Base-by-base conservation (phyloP, 306 rosid genomes). In the Leucaena leucocephala region DNA sequence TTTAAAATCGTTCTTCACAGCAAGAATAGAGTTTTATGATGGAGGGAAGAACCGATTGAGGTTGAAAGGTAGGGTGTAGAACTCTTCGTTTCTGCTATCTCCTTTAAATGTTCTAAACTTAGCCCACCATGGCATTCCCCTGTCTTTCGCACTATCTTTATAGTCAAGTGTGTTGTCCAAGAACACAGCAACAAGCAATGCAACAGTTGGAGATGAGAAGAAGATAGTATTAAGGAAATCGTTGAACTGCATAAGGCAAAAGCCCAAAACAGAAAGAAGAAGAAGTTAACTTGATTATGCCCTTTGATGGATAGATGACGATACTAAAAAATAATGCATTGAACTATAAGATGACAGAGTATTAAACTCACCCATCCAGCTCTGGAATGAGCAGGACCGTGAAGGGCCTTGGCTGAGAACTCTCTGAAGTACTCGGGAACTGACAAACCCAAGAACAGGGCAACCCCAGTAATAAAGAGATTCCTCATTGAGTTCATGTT, bases 51-150 rank as follows among this genome's bases (percentile, higher is more conserved):
- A 96, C 7, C 96, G 88, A 81, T 96, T 89, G 59, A 96, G 99
- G 91, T 96, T 96, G 89, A 96, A 96, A 58, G 99, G 99, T 5
- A 96, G 97, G 45, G 98, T 93, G 84, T 96, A 96, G 83, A 96
- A 96, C 88, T 96, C 99, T 71, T 96, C 99, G 71, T 93, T 96
- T 50, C 98, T 57, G 81, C 88, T 80, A 71, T 96, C 99, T 62
- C 97, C 99, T 82, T 91, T 89, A 59, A 96, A 96, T 42, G 96
- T 77, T 77, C 98, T 72, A 81, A 96, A 96, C 74, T 89, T 96
- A 73, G 84, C 92, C 99, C 99, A 96, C 99, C 99, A 96, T 68
- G 99, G 97, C 99, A 96, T 93, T 81, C 99, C 99, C 71, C 99
- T 86, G 76, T 96, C 99, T 79, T 90, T 90, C 8, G 90, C 96